Base-by-base conservation (phyloP, 2,329 filamentous ascomycete genomes). In the Ophiostoma pallidulum region DNA sequence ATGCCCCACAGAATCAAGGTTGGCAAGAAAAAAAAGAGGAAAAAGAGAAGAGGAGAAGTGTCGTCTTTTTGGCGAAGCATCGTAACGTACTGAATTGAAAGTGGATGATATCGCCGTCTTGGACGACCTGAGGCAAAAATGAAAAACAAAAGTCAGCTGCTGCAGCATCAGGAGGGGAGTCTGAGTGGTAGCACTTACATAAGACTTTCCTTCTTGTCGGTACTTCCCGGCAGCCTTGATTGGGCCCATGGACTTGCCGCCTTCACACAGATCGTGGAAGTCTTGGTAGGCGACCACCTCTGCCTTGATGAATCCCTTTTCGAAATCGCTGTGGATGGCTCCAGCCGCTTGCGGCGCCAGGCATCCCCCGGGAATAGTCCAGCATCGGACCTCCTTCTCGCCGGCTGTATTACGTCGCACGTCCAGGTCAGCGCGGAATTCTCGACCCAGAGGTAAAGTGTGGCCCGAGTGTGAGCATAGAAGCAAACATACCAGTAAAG, bases 301-400 rank as follows among this genome's bases (percentile, higher is more conserved):
- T 7, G 67, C 67, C 51, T 70, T 70, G 56, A 70, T 98, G 66
- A 98, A 98, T 1, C 92, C 97, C 81, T 97, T 97, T 70, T 97
- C 92, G 57, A 98, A 97, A 66, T 98, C 92, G 57, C 83, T 86
- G 71, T 98, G 92, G 57, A 98, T 98, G 53, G 97, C 92, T 75
- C 92, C 92, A 32, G 92, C 92, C 42, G 92, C 92, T 62, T 92
- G 86, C 18, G 92, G 92, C 12, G 92, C 92, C 74, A 97, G 97
- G 62, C 84, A 94, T 58, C 88, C 89, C 60, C 86, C 89, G 49
- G 92, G 81, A 63, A 98, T 63, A 0, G 66, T 67, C 67, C 67
- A 70, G 53, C 68, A 70, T 46, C 66, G 57, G 36, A 70, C 64
- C 53, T 70, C 67, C 56, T 70, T 70, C 60, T 70, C 67, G 16